phyloP scores from a whole-genome alignment of 139 green algal species.

The Chlorella sp. region DNA sequence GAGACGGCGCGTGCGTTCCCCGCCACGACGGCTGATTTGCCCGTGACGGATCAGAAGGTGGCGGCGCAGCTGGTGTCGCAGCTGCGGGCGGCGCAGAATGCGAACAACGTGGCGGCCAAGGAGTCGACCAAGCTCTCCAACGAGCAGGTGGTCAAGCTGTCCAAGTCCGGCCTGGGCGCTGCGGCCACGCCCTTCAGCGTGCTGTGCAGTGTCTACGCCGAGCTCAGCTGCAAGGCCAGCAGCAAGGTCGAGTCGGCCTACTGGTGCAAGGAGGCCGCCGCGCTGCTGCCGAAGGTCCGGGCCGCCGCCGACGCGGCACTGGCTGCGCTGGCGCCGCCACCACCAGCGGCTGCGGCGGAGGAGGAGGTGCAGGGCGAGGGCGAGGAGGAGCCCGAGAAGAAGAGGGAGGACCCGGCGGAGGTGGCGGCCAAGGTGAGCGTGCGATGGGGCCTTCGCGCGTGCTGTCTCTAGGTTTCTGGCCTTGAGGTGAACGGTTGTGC shows the following conservation, averaged over 20 bases:
- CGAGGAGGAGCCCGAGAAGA: neutral
- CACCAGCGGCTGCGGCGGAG: neutral
- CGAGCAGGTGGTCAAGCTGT: neutral
- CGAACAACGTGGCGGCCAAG: neutral
- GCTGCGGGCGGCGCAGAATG: neutral
- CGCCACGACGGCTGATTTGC: neutral
- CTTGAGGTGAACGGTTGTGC: no score
- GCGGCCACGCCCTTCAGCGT: neutral
- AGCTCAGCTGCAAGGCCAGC: neutral
- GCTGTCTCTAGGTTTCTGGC: no score
- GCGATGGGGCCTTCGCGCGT: no score
- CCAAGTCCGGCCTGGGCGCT: neutral
- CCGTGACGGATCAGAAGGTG: neutral
- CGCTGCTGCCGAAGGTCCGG: neutral
- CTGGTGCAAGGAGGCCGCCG: neutral
- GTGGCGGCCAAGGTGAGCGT: slow-evolving; percentile 1
- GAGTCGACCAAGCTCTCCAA: neutral
- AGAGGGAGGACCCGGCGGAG: slow-evolving; percentile 1
- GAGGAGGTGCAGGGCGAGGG: neutral
- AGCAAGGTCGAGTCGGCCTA: neutral
- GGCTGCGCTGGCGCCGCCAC: neutral
- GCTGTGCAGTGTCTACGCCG: neutral
- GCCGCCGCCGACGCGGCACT: neutral
- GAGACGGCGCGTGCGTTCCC: neutral
- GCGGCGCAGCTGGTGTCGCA: neutral